Evolutionary conservation across 345 rosid species (phyloP).

Genomic region (Gossypium australe): DNA sequence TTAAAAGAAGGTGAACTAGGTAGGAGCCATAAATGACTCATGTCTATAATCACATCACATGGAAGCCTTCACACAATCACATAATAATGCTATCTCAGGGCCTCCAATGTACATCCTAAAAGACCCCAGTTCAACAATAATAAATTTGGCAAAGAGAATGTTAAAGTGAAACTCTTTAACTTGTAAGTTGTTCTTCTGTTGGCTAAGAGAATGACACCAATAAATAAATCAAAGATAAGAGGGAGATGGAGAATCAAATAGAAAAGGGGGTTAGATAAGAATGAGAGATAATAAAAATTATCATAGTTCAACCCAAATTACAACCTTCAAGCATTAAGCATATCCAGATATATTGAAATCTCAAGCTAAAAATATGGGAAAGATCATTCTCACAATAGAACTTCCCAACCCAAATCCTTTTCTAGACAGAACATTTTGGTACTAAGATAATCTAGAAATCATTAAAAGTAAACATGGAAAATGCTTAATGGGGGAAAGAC

Average conservation of each 20-base stretch:
- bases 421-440: background rate
- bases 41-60: background rate
- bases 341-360: background rate
- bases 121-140: background rate
- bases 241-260: background rate
- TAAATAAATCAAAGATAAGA: background rate
- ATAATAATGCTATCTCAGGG: background rate
- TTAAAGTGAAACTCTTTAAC: background rate
- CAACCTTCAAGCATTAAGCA: background rate
- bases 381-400: background rate
- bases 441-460: background rate
- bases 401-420: background rate
- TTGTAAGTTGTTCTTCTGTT: background rate
- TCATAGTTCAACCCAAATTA: background rate
- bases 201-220: background rate
- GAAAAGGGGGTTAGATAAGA: background rate
- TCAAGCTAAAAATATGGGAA: background rate
- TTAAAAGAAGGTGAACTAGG: background rate
- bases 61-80: background rate
- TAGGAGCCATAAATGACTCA: background rate
- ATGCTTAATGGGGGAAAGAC: background rate
- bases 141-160: background rate
- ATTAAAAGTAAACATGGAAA: background rate
- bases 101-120: background rate
- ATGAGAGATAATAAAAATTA: background rate